Evolutionary conservation across 2,329 filamentous ascomycete species (phyloP), one percentile per base, ranked within the genome.

Genomic region (Talaromyces sp.): DNA sequence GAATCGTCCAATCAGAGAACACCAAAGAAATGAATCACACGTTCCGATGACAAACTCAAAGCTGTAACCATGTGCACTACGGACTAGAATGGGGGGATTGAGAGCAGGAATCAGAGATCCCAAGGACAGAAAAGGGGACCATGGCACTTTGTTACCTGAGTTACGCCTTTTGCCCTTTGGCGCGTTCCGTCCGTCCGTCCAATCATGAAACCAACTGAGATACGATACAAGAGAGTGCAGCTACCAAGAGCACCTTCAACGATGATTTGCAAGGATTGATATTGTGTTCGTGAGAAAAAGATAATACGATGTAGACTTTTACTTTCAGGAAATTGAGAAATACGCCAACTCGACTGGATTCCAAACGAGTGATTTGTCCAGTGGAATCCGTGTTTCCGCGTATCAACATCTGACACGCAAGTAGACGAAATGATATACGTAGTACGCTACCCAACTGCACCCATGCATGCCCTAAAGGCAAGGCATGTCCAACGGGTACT

Each of bases 371-470:
- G 25, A 58, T 40, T 59, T 48, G 37, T 39, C 44, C 31, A 50
- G 18, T 28, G 40, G 42, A 18, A 60, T 48, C 21, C 31, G 23
- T 14, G 18, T 37, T 39, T 46, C 57, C 57, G 58, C 58, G 44
- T 60, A 60, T 60, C 58, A 60, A 60, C 58, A 46, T 52, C 58
- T 60, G 58, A 60, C 58, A 60, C 58, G 58, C 58, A 37, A 14
- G 12, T 7, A n/a, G 25, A 7, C 21, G 14, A 58, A 58, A 33
- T n/a, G 25, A 8, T n/a, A n/a, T n/a, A n/a, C n/a, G n/a, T n/a
- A n/a, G n/a, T n/a, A n/a, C n/a, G 25, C 39, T 58, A 33, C 33
- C 58, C 44, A 40, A 40, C 58, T 60, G 44, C 42, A 44, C 23
- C 21, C 21, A 7, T 25, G 21, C 16, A 14, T 59, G 42, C 57